Conservation (phyloP, 441 rosid genomes). For the Mallotus japonicus region DNA sequence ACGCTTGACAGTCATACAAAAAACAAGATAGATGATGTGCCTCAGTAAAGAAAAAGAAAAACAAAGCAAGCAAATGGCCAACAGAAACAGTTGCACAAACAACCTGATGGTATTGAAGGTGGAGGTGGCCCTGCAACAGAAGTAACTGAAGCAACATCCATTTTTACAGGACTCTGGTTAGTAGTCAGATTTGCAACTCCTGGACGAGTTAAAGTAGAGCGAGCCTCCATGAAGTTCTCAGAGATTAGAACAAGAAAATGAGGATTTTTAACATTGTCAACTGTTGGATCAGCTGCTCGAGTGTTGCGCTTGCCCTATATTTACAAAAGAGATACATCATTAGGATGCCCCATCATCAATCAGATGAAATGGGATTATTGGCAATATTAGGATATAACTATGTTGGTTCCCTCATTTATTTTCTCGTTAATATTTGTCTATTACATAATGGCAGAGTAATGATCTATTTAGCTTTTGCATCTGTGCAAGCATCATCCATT, state of each 20-base stretch:
- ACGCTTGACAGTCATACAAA: neutral
- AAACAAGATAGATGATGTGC: neutral
- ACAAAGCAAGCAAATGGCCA: conserved; percentile 9
- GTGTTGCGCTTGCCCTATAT: conserved; percentile 77
- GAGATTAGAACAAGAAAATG: conserved; percentile 84
- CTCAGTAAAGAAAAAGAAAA: conserved; percentile 3
- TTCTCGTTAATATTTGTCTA: neutral
- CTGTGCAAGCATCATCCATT: neutral
- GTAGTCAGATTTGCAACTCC: conserved; percentile 63
- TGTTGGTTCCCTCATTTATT: neutral
- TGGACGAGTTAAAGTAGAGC: conserved; percentile 75
- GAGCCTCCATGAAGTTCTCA: conserved; percentile 89
- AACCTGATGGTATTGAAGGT: conserved; percentile 68
- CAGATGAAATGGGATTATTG: neutral
- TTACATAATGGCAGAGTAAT: neutral
- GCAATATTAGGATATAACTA: neutral
- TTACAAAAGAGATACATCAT: conserved; percentile 25
- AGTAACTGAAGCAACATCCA: conserved; percentile 70
- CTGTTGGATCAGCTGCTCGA: conserved; percentile 61
- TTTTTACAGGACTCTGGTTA: conserved; percentile 72
- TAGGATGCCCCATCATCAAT: conserved; percentile 7
- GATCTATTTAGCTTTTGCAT: no score
- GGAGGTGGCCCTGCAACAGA: conserved; percentile 65
- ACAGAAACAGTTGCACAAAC: conserved; percentile 20
- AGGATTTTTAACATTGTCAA: conserved; percentile 67